Evolutionary conservation across 2,329 filamentous ascomycete species (phyloP).

Genomic region (Cytospora mali): DNA sequence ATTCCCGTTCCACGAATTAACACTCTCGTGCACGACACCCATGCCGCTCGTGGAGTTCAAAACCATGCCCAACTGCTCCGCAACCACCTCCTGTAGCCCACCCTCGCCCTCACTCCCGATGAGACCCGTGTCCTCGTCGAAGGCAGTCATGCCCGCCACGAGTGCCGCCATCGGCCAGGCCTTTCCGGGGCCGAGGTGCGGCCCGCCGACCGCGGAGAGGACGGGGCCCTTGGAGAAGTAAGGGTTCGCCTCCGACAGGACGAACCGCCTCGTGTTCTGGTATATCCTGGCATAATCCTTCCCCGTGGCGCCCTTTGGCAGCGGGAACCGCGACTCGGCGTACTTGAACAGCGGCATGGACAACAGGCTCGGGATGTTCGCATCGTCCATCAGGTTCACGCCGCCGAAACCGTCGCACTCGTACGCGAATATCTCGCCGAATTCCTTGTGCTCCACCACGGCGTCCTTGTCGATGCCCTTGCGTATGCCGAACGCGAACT

Average conservation of each 20-base stretch:
- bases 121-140: conserved; percentile 33
- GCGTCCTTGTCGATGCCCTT: conserved; percentile 71
- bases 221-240: conserved; percentile 71
- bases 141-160: conserved; percentile 54
- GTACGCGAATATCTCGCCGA: conserved; percentile 72
- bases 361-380: conserved; percentile 69
- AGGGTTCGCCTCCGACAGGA: conserved; percentile 75
- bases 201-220: conserved; percentile 73
- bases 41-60: conserved; percentile 44
- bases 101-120: conserved; percentile 33
- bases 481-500: conserved; percentile 64
- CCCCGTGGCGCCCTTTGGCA: conserved; percentile 9
- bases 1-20: conserved; percentile 45
- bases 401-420: conserved; percentile 76
- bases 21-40: conserved; percentile 53
- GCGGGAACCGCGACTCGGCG: conserved; percentile 27
- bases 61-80: conserved; percentile 41
- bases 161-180: conserved; percentile 62
- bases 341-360: conserved; percentile 67
- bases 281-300: conserved; percentile 66
- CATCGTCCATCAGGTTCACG: conserved; percentile 70
- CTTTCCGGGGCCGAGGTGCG: conserved; percentile 62
- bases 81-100: conserved; percentile 36
- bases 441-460: conserved; percentile 61
- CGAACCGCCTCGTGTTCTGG: conserved; percentile 77